Percentiles rank a stretch among this genome's conserved stretches.
phyloP scores from a whole-genome alignment of 2,329 filamentous ascomycete species.

The Blumeria graminis region DNA sequence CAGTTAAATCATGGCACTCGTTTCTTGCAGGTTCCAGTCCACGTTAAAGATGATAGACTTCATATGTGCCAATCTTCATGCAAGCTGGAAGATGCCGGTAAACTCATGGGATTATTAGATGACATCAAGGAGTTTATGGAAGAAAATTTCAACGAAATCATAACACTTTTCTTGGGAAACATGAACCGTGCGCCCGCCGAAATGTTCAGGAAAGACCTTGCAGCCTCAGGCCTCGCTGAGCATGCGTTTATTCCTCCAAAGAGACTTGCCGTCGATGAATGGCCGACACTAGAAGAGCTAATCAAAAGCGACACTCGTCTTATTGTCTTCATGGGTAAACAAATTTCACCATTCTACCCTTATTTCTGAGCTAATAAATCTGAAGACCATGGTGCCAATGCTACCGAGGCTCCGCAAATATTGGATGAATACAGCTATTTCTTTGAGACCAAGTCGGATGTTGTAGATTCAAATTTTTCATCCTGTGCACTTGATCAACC shows the following conservation, averaged over 20 bases:
- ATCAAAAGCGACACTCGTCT: constrained; percentile 38
- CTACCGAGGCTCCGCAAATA: constrained; percentile 28
- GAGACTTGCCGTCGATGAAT: constrained; percentile 9
- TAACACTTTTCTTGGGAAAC: constrained; percentile 42
- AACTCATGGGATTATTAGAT: constrained; percentile 27
- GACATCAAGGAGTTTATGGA: constrained; percentile 36
- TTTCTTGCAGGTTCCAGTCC: constrained; percentile 35
- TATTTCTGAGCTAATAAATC: background rate
- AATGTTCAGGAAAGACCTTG: constrained; percentile 22
- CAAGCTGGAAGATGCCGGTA: constrained; percentile 30
- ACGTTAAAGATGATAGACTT: constrained; percentile 6
- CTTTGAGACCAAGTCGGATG: constrained; percentile 49
- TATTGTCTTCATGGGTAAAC: constrained; percentile 43
- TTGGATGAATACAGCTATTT: constrained; percentile 38
- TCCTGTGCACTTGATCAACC: constrained; percentile 44
- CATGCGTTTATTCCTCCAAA: constrained; percentile 12
- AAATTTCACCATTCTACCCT: background rate
- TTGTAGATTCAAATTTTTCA: constrained; percentile 29
- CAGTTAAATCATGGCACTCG: constrained; percentile 39
- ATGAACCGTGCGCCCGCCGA: constrained; percentile 29
- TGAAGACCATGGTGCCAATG: constrained; percentile 5
- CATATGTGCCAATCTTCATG: constrained; percentile 33
- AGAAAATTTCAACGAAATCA: constrained; percentile 30
- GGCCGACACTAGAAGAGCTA: constrained; percentile 48
- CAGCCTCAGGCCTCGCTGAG: constrained; percentile 6